A percentile compares a stretch with the other conserved stretches of the same genome.
Evolutionary conservation across 2,329 filamentous ascomycete species (phyloP).

Genomic region (Penicillium sp.): DNA sequence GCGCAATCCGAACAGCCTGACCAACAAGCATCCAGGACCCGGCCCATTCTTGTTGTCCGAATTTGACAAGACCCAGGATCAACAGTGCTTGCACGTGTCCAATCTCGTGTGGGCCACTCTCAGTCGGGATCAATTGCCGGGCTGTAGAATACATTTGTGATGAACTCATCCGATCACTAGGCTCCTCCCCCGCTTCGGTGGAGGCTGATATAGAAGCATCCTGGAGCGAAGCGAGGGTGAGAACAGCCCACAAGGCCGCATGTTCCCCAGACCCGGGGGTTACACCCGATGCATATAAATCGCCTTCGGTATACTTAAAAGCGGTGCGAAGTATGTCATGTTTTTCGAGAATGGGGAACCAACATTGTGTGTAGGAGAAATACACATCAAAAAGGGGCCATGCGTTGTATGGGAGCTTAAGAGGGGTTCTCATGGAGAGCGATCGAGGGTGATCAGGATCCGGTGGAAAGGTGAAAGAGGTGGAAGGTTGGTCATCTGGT

Average conservation of each 20-base stretch:
- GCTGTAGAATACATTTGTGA: constrained; percentile 46
- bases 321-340: constrained; percentile 58
- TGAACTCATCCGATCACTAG: constrained; percentile 16
- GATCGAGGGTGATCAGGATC: constrained; percentile 7
- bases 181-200: constrained; percentile 14
- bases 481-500: constrained; percentile 1
- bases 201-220: constrained; percentile 35
- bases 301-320: constrained; percentile 31
- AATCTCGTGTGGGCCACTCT: constrained; percentile 46
- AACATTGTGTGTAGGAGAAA: constrained; percentile 71
- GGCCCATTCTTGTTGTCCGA: constrained; percentile 56
- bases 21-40: constrained; percentile 65
- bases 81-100: constrained; percentile 57
- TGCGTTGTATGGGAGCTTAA: constrained; percentile 50
- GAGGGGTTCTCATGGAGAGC: constrained; percentile 29
- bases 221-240: constrained; percentile 59
- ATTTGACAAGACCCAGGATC: constrained; percentile 60
- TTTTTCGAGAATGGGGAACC: constrained; percentile 71
- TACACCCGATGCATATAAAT: constrained; percentile 21
- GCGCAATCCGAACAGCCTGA: constrained; percentile 55
- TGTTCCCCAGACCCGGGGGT: constrained; percentile 45
- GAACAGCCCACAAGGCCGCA: constrained; percentile 59
- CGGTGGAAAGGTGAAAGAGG: constrained; percentile 1
- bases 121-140: constrained; percentile 45
- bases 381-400: constrained; percentile 65